A percentile compares a stretch with the other conserved stretches of the same genome.
phyloP scores from a whole-genome alignment of 2,329 filamentous ascomycete species.

The Aspergillus niger region DNA sequence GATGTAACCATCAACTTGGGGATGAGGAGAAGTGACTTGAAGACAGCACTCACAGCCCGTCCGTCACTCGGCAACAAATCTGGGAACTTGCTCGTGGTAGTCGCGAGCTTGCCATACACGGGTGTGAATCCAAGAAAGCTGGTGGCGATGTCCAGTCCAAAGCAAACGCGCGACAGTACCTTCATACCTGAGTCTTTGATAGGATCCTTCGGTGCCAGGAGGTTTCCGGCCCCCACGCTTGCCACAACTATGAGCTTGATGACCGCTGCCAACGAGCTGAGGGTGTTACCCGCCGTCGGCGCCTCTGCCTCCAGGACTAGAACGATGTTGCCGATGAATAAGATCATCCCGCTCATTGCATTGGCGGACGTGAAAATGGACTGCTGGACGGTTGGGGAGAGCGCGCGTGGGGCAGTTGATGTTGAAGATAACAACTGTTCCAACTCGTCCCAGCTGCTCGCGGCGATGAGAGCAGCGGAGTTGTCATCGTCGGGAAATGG shows the following conservation, averaged over 20 bases:
- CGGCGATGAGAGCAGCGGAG: not conserved
- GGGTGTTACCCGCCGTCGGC: not conserved
- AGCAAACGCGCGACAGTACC: not conserved
- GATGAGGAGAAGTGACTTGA: not conserved
- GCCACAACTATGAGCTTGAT: not conserved
- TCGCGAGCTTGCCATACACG: not conserved
- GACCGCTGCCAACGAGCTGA: not conserved
- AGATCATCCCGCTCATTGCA: not conserved
- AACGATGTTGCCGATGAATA: not conserved
- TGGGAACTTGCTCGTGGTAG: not conserved
- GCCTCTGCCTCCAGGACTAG: not conserved
- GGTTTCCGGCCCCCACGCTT: not conserved
- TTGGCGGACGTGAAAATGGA: not conserved
- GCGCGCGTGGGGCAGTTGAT: too few species aligned
- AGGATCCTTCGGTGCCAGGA: not conserved
- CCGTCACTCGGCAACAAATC: not conserved
- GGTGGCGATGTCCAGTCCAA: not conserved
- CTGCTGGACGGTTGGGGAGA: not conserved
- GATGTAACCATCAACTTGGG: not conserved
- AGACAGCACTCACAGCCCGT: not conserved
- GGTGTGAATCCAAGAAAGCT: not conserved
- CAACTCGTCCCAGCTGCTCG: not conserved
- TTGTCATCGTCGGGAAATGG: conserved; percentile 3
- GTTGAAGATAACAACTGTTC: not conserved
- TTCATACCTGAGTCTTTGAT: not conserved